A percentile compares a stretch with the other conserved stretches of the same genome.
phyloP scores from a whole-genome alignment of 352 stramenopile genomes.

The Pythium dissimile region DNA sequence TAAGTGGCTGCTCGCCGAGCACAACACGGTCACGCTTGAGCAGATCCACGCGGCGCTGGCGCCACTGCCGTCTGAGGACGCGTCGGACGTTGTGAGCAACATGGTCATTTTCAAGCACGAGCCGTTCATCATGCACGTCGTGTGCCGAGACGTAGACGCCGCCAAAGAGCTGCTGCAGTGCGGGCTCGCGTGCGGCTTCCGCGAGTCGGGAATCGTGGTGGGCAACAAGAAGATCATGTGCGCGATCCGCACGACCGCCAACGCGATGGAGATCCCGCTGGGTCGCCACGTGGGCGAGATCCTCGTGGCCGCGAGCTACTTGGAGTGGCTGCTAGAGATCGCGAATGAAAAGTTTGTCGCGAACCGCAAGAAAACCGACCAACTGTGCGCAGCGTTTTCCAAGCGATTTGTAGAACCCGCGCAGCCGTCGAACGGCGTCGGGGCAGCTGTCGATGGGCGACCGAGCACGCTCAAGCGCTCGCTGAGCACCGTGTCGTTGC shows the following conservation, averaged over 20 bases:
- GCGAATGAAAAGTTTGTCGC: constrained; percentile 85
- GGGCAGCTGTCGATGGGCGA: not conserved
- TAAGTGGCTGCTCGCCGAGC: constrained; percentile 85
- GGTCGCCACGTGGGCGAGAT: constrained; percentile 40
- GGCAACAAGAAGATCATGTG: constrained; percentile 89
- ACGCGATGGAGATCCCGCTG: constrained; percentile 86
- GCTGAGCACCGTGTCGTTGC: constrained; percentile 20
- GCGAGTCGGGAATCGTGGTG: constrained; percentile 87
- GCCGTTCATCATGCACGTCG: constrained; percentile 91
- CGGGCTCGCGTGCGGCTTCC: constrained; percentile 78
- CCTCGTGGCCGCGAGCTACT: constrained; percentile 62
- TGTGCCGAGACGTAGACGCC: constrained; percentile 72
- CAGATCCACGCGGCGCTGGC: constrained; percentile 55
- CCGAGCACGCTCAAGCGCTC: not conserved
- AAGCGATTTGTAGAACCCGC: constrained; percentile 33
- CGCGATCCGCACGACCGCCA: constrained; percentile 86
- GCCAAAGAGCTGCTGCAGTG: constrained; percentile 83
- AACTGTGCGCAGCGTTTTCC: constrained; percentile 56
- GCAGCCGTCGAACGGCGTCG: not conserved
- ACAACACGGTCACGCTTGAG: constrained; percentile 62
- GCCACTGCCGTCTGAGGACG: not conserved
- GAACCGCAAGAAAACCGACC: constrained; percentile 71
- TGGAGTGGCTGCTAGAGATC: constrained; percentile 71
- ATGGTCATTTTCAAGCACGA: constrained; percentile 92
- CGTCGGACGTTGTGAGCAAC: constrained; percentile 32